Conservation (phyloP, 306 rosid genomes). For the Ammopiptanthus mongolicus region DNA sequence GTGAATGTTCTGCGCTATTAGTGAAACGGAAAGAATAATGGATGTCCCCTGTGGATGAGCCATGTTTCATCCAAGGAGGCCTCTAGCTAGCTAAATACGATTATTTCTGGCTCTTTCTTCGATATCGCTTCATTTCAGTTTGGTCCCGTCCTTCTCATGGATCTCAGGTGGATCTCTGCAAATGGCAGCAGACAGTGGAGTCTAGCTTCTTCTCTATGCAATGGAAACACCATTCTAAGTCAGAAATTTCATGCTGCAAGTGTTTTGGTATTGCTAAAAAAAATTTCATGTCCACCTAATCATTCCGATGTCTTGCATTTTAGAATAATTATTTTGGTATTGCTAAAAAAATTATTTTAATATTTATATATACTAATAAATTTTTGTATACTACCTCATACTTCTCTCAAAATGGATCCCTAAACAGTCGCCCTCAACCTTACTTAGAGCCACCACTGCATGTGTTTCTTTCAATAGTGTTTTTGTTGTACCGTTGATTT, state of each 20-base stretch:
- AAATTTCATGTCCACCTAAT: too few relatives aligned
- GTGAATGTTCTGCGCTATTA: conserved; percentile 22
- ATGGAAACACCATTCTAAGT: neutral
- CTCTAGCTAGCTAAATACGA: conserved; percentile 10
- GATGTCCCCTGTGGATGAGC: conserved; percentile 42
- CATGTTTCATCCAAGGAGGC: conserved; percentile 72
- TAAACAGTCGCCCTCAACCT: too few relatives aligned
- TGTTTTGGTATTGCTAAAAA: too few relatives aligned
- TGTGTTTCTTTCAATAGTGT: neutral
- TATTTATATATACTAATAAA: too few relatives aligned
- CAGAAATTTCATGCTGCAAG: neutral
- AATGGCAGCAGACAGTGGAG: neutral
- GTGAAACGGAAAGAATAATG: conserved; percentile 23
- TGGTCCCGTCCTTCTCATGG: conserved; percentile 24
- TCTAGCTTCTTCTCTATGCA: neutral
- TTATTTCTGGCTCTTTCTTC: conserved; percentile 10
- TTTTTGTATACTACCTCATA: too few relatives aligned
- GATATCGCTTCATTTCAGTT: neutral
- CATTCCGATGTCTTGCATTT: too few relatives aligned
- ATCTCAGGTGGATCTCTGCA: conserved; percentile 12
- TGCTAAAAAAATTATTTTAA: too few relatives aligned
- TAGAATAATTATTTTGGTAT: too few relatives aligned
- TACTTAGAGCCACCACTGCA: too few relatives aligned
- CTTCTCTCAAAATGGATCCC: too few relatives aligned
- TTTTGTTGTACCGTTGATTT: neutral